Conservation (phyloP, 192 early-diverging fungal genomes). For the Chytriomyces hyalinus region DNA sequence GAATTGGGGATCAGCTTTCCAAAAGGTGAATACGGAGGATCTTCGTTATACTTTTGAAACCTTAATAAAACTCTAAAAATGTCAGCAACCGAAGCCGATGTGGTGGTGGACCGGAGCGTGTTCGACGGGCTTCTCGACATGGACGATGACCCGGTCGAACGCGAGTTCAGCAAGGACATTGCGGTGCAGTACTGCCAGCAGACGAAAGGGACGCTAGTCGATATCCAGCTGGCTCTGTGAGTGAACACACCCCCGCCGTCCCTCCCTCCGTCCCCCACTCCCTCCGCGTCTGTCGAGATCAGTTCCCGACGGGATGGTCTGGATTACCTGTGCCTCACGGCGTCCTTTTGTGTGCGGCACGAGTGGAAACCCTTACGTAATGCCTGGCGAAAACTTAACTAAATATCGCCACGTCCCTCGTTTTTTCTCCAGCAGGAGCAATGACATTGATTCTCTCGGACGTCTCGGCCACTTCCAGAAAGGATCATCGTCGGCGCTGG, state of each 20-base stretch:
- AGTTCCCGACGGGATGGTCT: no score
- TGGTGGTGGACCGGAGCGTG: conserved; percentile 77
- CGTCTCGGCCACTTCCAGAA: conserved; percentile 90
- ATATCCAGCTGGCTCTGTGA: conserved; percentile 74
- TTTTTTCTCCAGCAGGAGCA: conserved; percentile 43
- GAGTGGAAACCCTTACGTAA: neutral
- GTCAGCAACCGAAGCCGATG: conserved; percentile 28
- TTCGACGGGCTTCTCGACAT: conserved; percentile 91
- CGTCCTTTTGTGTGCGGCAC: neutral
- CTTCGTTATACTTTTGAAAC: no score
- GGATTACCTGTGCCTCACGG: no score
- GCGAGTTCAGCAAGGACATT: conserved; percentile 76
- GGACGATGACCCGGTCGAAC: conserved; percentile 86
- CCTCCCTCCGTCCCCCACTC: neutral
- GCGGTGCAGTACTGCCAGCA: conserved; percentile 86
- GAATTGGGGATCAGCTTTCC: no score
- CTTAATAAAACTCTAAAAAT: neutral
- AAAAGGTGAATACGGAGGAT: no score
- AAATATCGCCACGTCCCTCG: neutral
- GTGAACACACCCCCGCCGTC: neutral
- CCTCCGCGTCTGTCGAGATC: no score
- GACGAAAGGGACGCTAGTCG: conserved; percentile 75
- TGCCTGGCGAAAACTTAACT: no score
- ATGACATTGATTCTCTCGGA: conserved; percentile 74
- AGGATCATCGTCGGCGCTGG: conserved; percentile 86